These are phyloP conservation scores for Candida maesae DNA, from an alignment of 805 yeast species.

Conservation along the genomic window DNA sequence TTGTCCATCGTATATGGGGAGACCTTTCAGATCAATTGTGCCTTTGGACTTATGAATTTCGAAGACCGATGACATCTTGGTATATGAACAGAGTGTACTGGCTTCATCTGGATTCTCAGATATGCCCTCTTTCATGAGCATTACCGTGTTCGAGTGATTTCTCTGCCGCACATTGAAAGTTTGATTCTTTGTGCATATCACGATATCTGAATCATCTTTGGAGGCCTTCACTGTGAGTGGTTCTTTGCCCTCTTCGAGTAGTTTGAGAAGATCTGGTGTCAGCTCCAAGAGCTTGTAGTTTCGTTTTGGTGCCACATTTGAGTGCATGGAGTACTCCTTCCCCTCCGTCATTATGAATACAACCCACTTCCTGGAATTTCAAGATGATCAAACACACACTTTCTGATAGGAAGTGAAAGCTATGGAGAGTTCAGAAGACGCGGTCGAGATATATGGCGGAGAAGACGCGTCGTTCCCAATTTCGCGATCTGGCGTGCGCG, in stretches of 20 bases:
- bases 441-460: no score
- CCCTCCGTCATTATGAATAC: conserved; percentile 7
- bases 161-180: conserved; percentile 72
- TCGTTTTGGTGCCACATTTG: conserved; percentile 28
- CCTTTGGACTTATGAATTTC: conserved; percentile 36
- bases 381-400: background rate
- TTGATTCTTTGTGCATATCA: conserved; percentile 51
- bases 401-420: no score
- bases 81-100: conserved; percentile 31
- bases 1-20: conserved; percentile 39
- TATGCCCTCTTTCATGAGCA: conserved; percentile 39
- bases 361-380: background rate
- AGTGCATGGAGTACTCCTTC: conserved; percentile 3
- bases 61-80: conserved; percentile 33
- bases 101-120: conserved; percentile 25
- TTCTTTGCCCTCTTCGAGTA: conserved; percentile 29
- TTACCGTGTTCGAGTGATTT: conserved; percentile 84
- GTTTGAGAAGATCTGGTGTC: conserved; percentile 42
- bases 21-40: conserved; percentile 25
- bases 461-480: no score
- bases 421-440: no score
- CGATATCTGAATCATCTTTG: conserved; percentile 40
- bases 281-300: conserved; percentile 50
- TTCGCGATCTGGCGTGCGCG: background rate
- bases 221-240: conserved; percentile 29